These are phyloP conservation scores for Tylopilus balloui DNA, from an alignment of 768 basidiomycete species.

Conservation along the genomic window DNA sequence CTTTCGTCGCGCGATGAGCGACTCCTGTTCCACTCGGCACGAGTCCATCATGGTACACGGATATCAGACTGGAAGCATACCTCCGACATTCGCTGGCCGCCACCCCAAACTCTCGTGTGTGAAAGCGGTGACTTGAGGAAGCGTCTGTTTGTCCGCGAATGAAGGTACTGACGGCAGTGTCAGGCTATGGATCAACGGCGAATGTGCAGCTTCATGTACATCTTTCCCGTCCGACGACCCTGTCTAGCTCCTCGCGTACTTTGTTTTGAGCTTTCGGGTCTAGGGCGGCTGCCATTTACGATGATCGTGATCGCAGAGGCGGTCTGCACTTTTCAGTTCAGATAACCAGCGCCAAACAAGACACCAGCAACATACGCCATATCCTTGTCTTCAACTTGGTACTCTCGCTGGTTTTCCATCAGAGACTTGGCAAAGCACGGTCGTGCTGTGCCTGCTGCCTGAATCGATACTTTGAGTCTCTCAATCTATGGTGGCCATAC, in stretches of 20 bases:
- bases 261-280: constrained; percentile 2
- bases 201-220: background rate
- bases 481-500: background rate
- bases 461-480: background rate
- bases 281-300: constrained; percentile 9
- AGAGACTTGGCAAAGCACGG: constrained; percentile 7
- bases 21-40: background rate
- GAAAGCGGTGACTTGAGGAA: constrained; percentile 6
- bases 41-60: background rate
- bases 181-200: background rate
- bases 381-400: background rate
- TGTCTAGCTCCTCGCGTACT: constrained; percentile 8
- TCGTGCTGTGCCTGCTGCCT: constrained; percentile 2
- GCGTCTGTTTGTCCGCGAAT: background rate
- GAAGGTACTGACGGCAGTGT: background rate
- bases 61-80: background rate
- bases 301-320: constrained; percentile 6
- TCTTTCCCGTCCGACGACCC: constrained; percentile 6
- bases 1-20: constrained; percentile 4
- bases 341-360: constrained; percentile 9
- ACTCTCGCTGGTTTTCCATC: background rate
- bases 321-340: background rate
- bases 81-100: constrained; percentile 2
- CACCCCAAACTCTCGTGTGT: constrained; percentile 1
- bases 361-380: constrained; percentile 6